Conservation (phyloP, 257 asterid species). For the Capsicum pubescens region DNA sequence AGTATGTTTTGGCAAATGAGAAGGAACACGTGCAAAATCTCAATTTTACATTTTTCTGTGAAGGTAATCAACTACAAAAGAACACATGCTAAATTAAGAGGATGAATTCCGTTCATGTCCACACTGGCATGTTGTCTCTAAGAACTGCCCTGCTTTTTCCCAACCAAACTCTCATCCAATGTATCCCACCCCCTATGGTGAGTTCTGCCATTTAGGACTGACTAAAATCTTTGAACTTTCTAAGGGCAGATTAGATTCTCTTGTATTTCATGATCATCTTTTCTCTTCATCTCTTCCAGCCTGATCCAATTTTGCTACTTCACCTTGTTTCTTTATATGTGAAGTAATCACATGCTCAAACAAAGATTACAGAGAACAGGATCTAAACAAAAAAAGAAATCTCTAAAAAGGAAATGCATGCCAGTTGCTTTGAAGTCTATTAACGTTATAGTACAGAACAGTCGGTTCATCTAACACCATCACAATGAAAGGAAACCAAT, state of each 20-base stretch:
- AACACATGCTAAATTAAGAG: too few relatives aligned
- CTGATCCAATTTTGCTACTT: neutral
- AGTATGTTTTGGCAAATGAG: neutral
- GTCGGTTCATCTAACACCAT: neutral
- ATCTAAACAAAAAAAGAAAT: neutral
- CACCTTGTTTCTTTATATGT: conserved; percentile 5
- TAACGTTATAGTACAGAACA: neutral
- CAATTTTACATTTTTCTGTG: neutral
- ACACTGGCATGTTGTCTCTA: neutral
- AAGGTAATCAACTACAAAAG: neutral
- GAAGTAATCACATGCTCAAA: neutral
- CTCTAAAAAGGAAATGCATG: neutral
- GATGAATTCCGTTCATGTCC: neutral
- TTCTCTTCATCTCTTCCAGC: neutral
- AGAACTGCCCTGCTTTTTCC: conserved; percentile 20
- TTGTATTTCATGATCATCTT: neutral
- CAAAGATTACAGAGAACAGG: neutral
- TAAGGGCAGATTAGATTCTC: neutral
- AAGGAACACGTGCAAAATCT: conserved; percentile 6
- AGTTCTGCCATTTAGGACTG: neutral
- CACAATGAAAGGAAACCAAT: neutral
- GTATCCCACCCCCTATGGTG: neutral
- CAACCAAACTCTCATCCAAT: neutral
- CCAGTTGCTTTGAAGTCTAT: neutral
- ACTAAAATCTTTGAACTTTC: neutral